phyloP scores from a whole-genome alignment of 2,329 filamentous ascomycete species.

The Elsinoe necatrix region DNA sequence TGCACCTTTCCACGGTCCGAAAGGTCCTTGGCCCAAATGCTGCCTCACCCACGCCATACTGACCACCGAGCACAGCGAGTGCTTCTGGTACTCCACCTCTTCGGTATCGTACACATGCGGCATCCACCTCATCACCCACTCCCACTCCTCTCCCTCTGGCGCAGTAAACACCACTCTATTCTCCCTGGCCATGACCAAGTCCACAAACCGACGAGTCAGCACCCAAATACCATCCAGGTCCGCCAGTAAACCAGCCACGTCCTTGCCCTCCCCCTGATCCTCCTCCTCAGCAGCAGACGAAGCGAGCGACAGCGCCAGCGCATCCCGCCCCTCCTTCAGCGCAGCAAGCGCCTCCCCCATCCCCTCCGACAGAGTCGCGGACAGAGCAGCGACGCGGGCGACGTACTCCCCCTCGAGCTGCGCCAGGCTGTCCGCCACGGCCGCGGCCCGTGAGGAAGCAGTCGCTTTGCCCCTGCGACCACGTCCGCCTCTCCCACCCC shows the following conservation, averaged over 20 bases:
- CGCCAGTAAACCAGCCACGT: background rate
- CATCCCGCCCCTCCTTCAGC: background rate
- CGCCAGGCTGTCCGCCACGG: background rate
- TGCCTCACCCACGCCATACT: background rate
- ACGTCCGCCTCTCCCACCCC: background rate
- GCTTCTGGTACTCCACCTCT: background rate
- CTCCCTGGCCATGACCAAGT: background rate
- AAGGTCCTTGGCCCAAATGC: background rate
- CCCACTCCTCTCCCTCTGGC: background rate
- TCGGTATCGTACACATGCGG: background rate
- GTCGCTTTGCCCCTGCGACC: background rate
- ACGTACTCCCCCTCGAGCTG: background rate
- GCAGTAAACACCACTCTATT: background rate
- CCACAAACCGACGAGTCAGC: background rate
- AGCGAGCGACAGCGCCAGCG: background rate
- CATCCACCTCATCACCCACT: background rate
- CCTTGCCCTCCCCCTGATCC: background rate
- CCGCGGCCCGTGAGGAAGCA: background rate
- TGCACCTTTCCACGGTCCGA: background rate
- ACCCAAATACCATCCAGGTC: background rate
- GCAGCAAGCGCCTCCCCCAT: background rate
- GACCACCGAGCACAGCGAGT: background rate
- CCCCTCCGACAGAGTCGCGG: background rate
- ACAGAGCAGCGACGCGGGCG: background rate
- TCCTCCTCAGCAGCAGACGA: background rate